A percentile compares a stretch with the other conserved stretches of the same genome.
These are phyloP conservation scores for Sanghuangporus sanghuang DNA, from an alignment of 1,284 basidiomycete species.

Conservation along the genomic window DNA sequence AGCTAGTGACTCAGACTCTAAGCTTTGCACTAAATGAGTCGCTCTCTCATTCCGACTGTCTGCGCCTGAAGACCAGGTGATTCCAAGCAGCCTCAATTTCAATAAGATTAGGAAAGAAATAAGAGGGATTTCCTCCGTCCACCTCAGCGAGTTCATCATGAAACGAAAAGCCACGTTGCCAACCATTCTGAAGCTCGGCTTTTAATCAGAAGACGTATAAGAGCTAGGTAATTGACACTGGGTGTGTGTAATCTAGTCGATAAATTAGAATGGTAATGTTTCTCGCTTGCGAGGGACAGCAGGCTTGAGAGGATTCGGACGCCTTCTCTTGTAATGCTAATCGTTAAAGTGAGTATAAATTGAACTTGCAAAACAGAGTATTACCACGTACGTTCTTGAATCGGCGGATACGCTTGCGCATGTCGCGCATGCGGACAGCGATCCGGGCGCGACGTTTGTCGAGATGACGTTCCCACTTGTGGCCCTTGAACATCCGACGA, in stretches of 20 bases:
- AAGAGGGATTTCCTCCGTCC: too few species aligned
- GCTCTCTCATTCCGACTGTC: too few species aligned
- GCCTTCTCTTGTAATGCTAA: constrained; percentile 12
- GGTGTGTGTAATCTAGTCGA: neutral
- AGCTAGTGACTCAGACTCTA: neutral
- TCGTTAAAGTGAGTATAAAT: neutral
- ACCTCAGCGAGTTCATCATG: too few species aligned
- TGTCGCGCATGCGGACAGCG: constrained; percentile 56
- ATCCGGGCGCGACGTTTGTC: constrained; percentile 40
- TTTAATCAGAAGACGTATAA: too few species aligned
- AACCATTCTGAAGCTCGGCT: too few species aligned
- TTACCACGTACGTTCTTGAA: constrained; percentile 56
- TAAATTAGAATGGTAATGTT: constrained; percentile 15
- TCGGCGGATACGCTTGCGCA: constrained; percentile 54
- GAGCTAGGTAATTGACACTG: neutral
- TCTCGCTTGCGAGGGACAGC: constrained; percentile 12
- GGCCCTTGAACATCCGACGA: constrained; percentile 83
- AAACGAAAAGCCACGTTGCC: too few species aligned
- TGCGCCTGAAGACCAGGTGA: too few species aligned
- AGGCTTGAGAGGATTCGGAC: constrained; percentile 9
- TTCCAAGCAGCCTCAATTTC: too few species aligned
- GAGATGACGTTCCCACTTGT: constrained; percentile 67
- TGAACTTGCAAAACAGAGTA: constrained; percentile 16
- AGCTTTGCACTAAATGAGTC: neutral
- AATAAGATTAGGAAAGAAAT: too few species aligned